Evolutionary conservation across 305 asterid species (phyloP).

Genomic region (Fraxinus velutina): DNA sequence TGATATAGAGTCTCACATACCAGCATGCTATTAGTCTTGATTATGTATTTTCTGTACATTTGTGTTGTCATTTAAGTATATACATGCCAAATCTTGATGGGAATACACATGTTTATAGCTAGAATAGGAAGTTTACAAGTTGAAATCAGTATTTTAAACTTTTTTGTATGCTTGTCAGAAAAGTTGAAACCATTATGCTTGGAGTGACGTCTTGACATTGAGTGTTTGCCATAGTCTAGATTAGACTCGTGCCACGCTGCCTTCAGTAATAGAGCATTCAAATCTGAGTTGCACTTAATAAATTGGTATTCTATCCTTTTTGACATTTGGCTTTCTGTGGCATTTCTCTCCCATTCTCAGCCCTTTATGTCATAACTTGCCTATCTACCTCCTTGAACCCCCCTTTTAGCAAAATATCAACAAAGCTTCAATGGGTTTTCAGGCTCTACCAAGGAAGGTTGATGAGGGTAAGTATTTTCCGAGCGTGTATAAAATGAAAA

Average conservation of each 20-base stretch:
- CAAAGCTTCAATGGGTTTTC: neutral
- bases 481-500: neutral
- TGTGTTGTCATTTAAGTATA: slow-evolving; percentile 5
- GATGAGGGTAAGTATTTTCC: neutral
- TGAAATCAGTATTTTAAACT: neutral
- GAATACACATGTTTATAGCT: slow-evolving; percentile 3
- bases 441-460: neutral
- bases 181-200: neutral
- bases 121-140: neutral
- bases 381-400: neutral
- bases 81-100: neutral
- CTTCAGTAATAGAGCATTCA: neutral
- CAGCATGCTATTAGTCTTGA: neutral
- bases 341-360: neutral
- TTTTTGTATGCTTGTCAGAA: neutral
- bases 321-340: neutral
- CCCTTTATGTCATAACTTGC: neutral
- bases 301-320: neutral
- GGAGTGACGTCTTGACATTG: neutral
- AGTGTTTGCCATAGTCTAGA: neutral
- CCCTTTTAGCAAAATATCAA: neutral
- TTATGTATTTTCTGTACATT: neutral
- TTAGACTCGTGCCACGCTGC: neutral
- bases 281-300: neutral
- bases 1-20: neutral